Percentiles rank a stretch among this genome's conserved stretches.
These are phyloP conservation scores for Penicillium sp. DNA, from an alignment of 2,329 filamentous ascomycete genomes.

Conservation along the genomic window DNA sequence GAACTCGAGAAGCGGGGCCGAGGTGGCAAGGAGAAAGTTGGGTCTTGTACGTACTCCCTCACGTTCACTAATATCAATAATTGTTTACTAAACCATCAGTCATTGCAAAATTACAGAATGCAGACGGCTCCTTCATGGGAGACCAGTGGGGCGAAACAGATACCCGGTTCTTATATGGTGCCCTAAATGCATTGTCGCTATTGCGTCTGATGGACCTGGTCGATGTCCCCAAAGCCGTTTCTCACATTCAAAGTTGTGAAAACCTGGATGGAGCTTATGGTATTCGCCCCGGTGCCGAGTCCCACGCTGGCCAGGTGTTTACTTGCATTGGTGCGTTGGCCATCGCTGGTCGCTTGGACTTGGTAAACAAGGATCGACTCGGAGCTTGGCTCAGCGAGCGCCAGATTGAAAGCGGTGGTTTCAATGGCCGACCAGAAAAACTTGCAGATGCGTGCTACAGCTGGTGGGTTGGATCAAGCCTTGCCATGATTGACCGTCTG, in stretches of 20 bases:
- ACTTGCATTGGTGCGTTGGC: slow-evolving; percentile 85
- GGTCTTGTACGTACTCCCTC: slow-evolving; percentile 63
- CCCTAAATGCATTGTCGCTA: slow-evolving; percentile 84
- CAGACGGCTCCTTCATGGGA: slow-evolving; percentile 84
- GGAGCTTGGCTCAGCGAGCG: slow-evolving; percentile 91
- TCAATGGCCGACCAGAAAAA: slow-evolving; percentile 95
- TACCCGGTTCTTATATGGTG: slow-evolving; percentile 89
- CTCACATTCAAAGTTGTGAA: slow-evolving; percentile 75
- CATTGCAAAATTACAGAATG: slow-evolving; percentile 79
- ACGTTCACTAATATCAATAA: slow-evolving; percentile 6
- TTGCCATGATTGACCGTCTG: slow-evolving; percentile 81
- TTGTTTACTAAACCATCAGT: slow-evolving; percentile 48
- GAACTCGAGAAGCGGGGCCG: slow-evolving; percentile 72
- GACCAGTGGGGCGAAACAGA: slow-evolving; percentile 97
- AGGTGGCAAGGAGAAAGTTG: slow-evolving; percentile 69
- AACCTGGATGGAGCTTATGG: slow-evolving; percentile 97
- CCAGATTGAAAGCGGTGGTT: slow-evolving; percentile 79
- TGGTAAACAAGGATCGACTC: slow-evolving; percentile 78
- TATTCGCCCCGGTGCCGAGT: slow-evolving; percentile 84
- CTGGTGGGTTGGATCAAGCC: slow-evolving; percentile 95
- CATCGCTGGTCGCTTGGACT: slow-evolving; percentile 77
- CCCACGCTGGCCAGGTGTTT: slow-evolving; percentile 92
- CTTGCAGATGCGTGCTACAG: slow-evolving; percentile 96
- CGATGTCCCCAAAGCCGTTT: slow-evolving; percentile 76
- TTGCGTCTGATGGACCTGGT: slow-evolving; percentile 71